A percentile compares a stretch with the other conserved stretches of the same genome.
phyloP scores from a whole-genome alignment of 2,329 filamentous ascomycete species.

The Alternaria sp. region DNA sequence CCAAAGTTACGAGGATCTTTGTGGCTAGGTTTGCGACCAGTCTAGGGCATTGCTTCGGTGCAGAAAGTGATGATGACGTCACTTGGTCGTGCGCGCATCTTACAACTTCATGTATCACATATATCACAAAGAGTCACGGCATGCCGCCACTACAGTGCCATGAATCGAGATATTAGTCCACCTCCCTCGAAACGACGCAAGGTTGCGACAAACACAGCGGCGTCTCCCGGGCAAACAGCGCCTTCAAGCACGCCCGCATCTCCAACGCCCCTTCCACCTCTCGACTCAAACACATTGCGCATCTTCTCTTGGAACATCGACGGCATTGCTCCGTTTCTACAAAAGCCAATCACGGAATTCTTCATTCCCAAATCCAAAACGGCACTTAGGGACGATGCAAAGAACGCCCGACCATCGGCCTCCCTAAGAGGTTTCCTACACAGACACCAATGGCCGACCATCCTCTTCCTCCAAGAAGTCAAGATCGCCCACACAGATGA shows the following conservation, averaged over 20 bases:
- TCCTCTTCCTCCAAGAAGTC: slow-evolving; percentile 59
- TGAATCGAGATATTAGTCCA: slow-evolving; percentile 35
- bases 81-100: not conserved
- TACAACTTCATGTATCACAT: not conserved
- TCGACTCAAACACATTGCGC: slow-evolving; percentile 28
- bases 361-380: slow-evolving; percentile 28
- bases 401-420: slow-evolving; percentile 14
- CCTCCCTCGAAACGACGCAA: slow-evolving; percentile 33
- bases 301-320: slow-evolving; percentile 60
- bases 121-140: not conserved
- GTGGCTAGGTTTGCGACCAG: not conserved
- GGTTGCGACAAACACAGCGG: not conserved
- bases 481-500: slow-evolving; percentile 54
- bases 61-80: slow-evolving; percentile 12
- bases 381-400: not conserved
- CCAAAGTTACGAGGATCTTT: not conserved
- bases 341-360: slow-evolving; percentile 51
- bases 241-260: not conserved
- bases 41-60: not conserved
- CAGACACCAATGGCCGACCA: slow-evolving; percentile 53
- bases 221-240: not conserved
- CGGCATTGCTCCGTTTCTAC: slow-evolving; percentile 53
- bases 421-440: slow-evolving; percentile 54
- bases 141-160: slow-evolving; percentile 2
- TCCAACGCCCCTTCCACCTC: slow-evolving; percentile 4